These are phyloP conservation scores for Arthrinium phaeospermum DNA, from an alignment of 2,329 filamentous ascomycete species.

Conservation along the genomic window DNA sequence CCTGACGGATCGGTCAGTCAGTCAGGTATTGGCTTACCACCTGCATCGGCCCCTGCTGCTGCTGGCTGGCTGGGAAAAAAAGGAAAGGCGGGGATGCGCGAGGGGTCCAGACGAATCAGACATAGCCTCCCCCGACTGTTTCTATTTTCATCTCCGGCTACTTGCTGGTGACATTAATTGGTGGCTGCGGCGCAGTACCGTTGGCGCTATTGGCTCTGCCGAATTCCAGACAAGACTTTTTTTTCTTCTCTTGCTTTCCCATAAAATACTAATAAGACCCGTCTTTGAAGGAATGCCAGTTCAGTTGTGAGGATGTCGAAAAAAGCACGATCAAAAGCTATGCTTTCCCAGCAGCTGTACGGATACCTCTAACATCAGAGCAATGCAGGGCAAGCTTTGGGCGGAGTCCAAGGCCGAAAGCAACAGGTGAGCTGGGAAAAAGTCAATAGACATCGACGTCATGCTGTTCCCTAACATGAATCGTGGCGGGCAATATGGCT, in stretches of 20 bases:
- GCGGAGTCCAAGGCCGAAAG: slow-evolving; percentile 1
- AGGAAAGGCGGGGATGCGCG: background rate
- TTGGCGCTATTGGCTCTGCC: slow-evolving; percentile 5
- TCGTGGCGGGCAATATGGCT: background rate
- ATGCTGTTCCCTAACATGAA: background rate
- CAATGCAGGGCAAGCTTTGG: background rate
- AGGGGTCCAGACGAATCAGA: background rate
- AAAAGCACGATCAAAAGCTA: background rate
- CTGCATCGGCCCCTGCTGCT: background rate
- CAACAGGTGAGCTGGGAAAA: background rate
- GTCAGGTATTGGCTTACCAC: background rate
- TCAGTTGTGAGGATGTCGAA: background rate
- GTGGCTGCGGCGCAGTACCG: background rate
- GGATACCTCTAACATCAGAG: background rate
- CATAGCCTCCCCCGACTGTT: slow-evolving; percentile 7
- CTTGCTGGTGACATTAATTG: background rate
- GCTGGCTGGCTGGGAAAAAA: background rate
- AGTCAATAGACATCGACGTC: background rate
- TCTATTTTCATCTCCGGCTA: slow-evolving; percentile 9
- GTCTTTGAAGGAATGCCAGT: background rate
- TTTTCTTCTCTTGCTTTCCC: background rate
- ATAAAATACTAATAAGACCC: background rate
- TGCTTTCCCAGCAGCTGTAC: background rate
- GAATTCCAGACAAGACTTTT: background rate
- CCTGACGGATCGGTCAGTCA: background rate